phyloP scores from a whole-genome alignment of 257 asterid genomes.

The Przewalskia tangutica region DNA sequence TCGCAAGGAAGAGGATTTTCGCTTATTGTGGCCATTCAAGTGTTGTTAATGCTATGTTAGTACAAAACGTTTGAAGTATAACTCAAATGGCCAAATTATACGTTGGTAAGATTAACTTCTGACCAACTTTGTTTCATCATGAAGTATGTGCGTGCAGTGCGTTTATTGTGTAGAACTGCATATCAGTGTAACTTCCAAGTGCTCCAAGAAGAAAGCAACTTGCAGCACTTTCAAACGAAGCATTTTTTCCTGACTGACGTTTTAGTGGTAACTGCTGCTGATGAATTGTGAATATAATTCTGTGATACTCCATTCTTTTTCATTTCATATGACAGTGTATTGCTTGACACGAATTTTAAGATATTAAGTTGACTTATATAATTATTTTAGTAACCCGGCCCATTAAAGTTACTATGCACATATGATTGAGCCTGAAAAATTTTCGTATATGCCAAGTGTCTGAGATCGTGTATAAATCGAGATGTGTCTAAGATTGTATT shows the following conservation, averaged over 20 bases:
- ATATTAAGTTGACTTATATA: background rate
- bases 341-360: too few relatives aligned
- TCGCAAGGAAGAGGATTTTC: background rate
- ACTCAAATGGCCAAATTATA: background rate
- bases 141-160: background rate
- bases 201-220: background rate
- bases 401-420: background rate
- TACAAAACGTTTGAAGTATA: background rate
- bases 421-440: background rate
- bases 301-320: background rate
- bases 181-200: background rate
- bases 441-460: background rate
- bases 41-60: background rate
- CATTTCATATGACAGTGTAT: background rate
- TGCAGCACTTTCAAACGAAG: background rate
- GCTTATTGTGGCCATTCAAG: background rate
- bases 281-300: background rate
- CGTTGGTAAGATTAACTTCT: background rate
- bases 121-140: background rate
- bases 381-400: background rate
- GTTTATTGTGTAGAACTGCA: background rate
- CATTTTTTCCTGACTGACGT: background rate
- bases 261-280: background rate
- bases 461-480: background rate
- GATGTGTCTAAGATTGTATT: too few relatives aligned